phyloP scores from a whole-genome alignment of 23 red algal genomes.

The Gracilariopsis chorda region DNA sequence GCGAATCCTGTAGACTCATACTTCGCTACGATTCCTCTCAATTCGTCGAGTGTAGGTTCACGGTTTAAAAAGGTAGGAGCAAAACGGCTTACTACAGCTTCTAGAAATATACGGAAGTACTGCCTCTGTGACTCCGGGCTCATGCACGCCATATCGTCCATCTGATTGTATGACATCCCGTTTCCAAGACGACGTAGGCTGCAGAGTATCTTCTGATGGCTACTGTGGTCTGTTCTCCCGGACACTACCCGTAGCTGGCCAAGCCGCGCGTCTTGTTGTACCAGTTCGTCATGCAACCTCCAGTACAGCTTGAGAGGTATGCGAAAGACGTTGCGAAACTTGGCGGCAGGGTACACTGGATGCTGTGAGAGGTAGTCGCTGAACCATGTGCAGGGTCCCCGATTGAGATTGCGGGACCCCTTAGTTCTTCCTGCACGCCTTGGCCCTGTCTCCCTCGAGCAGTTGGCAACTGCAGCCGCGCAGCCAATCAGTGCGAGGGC shows the following conservation, averaged over 20 bases:
- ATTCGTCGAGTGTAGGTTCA: neutral
- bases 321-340: neutral
- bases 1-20: constrained; percentile 4
- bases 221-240: neutral
- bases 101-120: neutral
- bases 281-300: neutral
- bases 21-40: neutral
- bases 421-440: neutral
- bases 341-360: neutral
- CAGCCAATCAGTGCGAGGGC: no score
- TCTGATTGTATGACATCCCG: neutral
- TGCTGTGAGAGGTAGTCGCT: neutral
- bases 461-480: no score
- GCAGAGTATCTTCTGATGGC: neutral
- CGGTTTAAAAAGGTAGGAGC: neutral
- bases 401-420: neutral
- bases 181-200: neutral
- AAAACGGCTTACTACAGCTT: neutral
- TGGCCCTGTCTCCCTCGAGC: no score
- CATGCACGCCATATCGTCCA: constrained; percentile 35
- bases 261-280: neutral
- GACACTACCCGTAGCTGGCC: neutral
- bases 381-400: neutral
- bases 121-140: neutral
- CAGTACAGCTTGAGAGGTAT: neutral